These are phyloP conservation scores for Penicillium alfredii DNA, from an alignment of 495 filamentous ascomycete genomes.

Conservation along the genomic window DNA sequence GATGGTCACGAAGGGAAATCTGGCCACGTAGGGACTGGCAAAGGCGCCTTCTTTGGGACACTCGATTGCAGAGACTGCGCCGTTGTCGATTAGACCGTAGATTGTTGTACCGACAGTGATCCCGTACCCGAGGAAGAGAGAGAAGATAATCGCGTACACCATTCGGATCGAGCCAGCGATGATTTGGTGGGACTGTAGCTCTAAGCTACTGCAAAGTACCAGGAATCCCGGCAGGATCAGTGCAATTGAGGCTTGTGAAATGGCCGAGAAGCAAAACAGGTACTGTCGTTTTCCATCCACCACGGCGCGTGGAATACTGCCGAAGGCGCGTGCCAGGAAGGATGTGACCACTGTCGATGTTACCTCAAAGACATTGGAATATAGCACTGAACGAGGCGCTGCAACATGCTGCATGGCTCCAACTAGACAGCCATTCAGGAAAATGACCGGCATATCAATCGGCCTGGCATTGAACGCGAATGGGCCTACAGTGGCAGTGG, in stretches of 20 bases:
- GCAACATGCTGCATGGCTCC: constrained; percentile 73
- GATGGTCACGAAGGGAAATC: constrained; percentile 44
- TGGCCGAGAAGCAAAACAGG: constrained; percentile 80
- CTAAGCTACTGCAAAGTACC: constrained; percentile 73
- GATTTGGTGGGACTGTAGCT: constrained; percentile 76
- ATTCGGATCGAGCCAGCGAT: constrained; percentile 90
- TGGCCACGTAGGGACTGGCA: constrained; percentile 25
- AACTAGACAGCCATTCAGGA: constrained; percentile 75
- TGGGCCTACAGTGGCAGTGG: constrained; percentile 69
- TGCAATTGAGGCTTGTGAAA: constrained; percentile 86
- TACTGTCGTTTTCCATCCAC: constrained; percentile 41
- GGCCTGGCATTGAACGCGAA: constrained; percentile 80
- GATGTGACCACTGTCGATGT: constrained; percentile 74
- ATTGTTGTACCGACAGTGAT: constrained; percentile 88
- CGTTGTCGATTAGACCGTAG: constrained; percentile 70
- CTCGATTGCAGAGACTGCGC: constrained; percentile 62
- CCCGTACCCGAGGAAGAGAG: constrained; percentile 84
- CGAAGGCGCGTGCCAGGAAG: constrained; percentile 77
- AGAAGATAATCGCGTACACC: constrained; percentile 91
- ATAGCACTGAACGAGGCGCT: constrained; percentile 67
- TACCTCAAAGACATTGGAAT: constrained; percentile 82
- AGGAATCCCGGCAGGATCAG: constrained; percentile 83
- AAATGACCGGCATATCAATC: constrained; percentile 81
- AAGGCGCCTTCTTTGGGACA: constrained; percentile 47
- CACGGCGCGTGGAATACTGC: constrained; percentile 55